Evolutionary conservation across 139 green algal species (phyloP).

Genomic region (Pycnococcus provasolii): DNA sequence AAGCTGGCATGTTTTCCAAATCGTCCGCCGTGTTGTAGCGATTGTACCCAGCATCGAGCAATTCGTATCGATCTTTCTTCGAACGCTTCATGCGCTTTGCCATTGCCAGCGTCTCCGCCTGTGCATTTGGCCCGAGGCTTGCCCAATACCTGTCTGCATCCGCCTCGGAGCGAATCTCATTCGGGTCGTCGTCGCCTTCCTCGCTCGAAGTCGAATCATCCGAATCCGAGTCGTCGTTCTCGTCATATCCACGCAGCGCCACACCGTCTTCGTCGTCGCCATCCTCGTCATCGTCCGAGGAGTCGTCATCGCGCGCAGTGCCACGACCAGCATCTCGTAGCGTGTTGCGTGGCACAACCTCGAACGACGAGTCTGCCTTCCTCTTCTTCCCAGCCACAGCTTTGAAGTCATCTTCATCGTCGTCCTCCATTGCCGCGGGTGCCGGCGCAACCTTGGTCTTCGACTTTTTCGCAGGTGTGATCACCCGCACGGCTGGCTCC

Average conservation of each 20-base stretch:
- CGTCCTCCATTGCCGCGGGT: not conserved
- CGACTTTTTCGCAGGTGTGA: not conserved
- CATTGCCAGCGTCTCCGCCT: conserved; percentile 26
- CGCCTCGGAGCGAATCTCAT: too few relatives aligned
- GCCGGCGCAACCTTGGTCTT: not conserved
- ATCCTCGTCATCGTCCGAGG: not conserved
- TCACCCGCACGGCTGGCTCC: not conserved
- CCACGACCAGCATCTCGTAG: not conserved
- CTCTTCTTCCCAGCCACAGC: not conserved
- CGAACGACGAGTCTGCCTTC: conserved; percentile 2
- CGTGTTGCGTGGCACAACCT: conserved; percentile 2
- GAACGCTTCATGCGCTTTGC: conserved; percentile 15
- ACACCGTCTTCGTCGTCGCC: not conserved
- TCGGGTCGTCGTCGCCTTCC: conserved; percentile 29
- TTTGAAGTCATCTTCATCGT: conserved; percentile 3
- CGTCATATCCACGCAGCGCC: not conserved
- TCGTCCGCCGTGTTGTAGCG: conserved; percentile 75
- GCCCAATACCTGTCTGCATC: too few relatives aligned
- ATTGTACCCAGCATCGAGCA: conserved; percentile 93
- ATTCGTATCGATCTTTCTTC: conserved; percentile 50
- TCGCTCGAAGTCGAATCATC: conserved; percentile 15
- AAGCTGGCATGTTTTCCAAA: conserved; percentile 50
- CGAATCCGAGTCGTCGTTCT: not conserved
- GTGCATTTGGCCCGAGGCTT: not conserved
- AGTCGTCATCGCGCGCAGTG: not conserved